Conservation (phyloP, 1,284 basidiomycete species). For the Puccinia hordei region DNA sequence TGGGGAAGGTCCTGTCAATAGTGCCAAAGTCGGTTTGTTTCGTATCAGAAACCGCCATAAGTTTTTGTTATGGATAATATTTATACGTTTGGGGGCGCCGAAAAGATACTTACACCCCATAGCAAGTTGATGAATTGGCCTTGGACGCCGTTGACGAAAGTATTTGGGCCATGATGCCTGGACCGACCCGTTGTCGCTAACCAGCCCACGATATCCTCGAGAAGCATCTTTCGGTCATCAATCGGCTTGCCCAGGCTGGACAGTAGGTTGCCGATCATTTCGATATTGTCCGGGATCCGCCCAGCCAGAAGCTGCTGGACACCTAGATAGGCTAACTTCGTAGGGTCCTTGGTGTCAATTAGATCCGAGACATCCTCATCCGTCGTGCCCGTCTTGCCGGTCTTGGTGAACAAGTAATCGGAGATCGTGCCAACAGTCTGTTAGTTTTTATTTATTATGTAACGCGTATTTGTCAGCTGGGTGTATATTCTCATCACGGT, state of each 20-base stretch:
- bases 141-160: slow-evolving; percentile 44
- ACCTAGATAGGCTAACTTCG: slow-evolving; percentile 34
- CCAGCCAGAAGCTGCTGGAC: slow-evolving; percentile 46
- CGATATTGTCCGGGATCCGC: slow-evolving; percentile 41
- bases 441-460: slow-evolving; percentile 4
- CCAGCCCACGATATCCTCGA: slow-evolving; percentile 48
- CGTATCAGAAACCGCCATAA: not conserved
- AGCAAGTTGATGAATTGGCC: slow-evolving; percentile 49
- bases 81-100: not conserved
- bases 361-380: slow-evolving; percentile 31
- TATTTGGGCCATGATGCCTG: slow-evolving; percentile 30
- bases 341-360: slow-evolving; percentile 35
- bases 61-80: no score
- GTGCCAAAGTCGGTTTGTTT: not conserved
- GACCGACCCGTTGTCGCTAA: slow-evolving; percentile 31
- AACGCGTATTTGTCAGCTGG: not conserved
- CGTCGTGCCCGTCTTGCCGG: slow-evolving; percentile 20
- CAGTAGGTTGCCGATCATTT: slow-evolving; percentile 17
- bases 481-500: not conserved
- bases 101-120: slow-evolving; percentile 36
- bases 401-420: slow-evolving; percentile 44
- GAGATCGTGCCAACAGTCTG: slow-evolving; percentile 37
- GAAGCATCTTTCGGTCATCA: slow-evolving; percentile 46
- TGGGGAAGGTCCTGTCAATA: slow-evolving; percentile 35
- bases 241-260: slow-evolving; percentile 35